phyloP scores from a whole-genome alignment of 306 rosid genomes.

The Medicago arabica region DNA sequence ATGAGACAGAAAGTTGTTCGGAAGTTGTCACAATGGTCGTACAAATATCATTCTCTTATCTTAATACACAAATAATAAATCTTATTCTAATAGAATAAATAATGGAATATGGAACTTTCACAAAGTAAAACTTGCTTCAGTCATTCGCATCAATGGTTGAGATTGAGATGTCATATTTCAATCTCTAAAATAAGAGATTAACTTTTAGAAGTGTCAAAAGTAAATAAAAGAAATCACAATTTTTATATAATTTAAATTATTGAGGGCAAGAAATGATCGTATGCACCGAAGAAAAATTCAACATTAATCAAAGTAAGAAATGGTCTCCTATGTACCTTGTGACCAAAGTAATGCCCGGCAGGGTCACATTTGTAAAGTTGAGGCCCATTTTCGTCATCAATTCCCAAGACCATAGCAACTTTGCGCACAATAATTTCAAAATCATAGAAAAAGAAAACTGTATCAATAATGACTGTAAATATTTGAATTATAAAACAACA shows the following conservation, averaged over 20 bases:
- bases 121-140: slow-evolving; percentile 3
- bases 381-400: slow-evolving; percentile 91
- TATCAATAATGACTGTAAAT: slow-evolving; percentile 36
- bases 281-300: neutral
- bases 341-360: slow-evolving; percentile 99
- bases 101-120: no score
- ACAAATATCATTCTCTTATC: no score
- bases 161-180: neutral
- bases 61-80: no score
- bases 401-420: slow-evolving; percentile 98
- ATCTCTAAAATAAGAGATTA: neutral
- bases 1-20: no score
- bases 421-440: slow-evolving; percentile 40
- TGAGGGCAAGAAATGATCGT: slow-evolving; percentile 9
- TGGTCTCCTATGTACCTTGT: slow-evolving; percentile 69
- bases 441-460: slow-evolving; percentile 19
- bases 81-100: no score
- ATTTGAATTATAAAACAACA: slow-evolving; percentile 17
- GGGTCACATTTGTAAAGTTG: slow-evolving; percentile 95
- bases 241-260: neutral
- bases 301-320: slow-evolving; percentile 18
- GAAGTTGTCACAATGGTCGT: no score
- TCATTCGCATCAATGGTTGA: slow-evolving; percentile 17
- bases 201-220: neutral
- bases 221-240: neutral